Evolutionary conservation across 371 early-diverging fungal species (phyloP).

Genomic region (Encephalitozoon hellem): DNA sequence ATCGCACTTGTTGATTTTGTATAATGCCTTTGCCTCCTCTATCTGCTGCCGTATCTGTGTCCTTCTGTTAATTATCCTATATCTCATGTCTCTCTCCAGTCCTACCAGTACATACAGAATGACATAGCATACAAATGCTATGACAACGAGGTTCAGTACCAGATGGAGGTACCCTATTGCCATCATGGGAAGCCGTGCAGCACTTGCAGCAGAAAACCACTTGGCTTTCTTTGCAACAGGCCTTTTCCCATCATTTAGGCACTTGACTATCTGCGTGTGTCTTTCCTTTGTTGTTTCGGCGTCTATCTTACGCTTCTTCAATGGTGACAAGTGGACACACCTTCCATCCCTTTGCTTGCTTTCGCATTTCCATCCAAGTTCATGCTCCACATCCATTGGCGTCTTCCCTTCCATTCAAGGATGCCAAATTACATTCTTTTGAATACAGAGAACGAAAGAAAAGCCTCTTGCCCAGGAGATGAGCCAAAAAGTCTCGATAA

Average conservation of each 20-base stretch:
- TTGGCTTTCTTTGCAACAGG: background rate
- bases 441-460: background rate
- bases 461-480: no score
- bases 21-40: slow-evolving; percentile 65
- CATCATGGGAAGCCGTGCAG: background rate
- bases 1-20: slow-evolving; percentile 68
- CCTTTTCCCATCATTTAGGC: background rate
- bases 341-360: background rate
- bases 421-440: background rate
- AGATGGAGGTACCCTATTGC: slow-evolving; percentile 45
- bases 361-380: slow-evolving; percentile 35
- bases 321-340: slow-evolving; percentile 10
- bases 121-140: slow-evolving; percentile 30
- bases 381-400: slow-evolving; percentile 41
- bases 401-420: background rate
- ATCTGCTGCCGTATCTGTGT: slow-evolving; percentile 53
- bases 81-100: slow-evolving; percentile 50
- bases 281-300: background rate
- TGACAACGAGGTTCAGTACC: slow-evolving; percentile 45
- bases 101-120: slow-evolving; percentile 37
- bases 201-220: background rate
- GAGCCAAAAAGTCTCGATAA: background rate
- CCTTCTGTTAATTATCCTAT: slow-evolving; percentile 28
- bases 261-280: background rate
- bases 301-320: slow-evolving; percentile 22